Evolutionary conservation across 1,284 basidiomycete species (phyloP).

Genomic region (Irpex sp.): DNA sequence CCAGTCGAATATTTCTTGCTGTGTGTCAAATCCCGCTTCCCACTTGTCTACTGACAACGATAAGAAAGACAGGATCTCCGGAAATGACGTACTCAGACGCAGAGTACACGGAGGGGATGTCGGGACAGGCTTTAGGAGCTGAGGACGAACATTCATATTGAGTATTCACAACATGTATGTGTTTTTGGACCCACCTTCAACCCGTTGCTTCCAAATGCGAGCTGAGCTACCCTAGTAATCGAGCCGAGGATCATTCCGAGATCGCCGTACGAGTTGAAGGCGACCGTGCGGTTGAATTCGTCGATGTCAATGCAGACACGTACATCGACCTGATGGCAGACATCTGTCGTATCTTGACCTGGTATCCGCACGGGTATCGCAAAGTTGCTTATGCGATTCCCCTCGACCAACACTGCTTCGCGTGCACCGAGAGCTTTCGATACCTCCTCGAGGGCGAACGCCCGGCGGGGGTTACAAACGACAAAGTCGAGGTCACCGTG

Average conservation of each 20-base stretch:
- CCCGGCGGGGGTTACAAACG: conserved; percentile 38
- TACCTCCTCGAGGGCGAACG: conserved; percentile 38
- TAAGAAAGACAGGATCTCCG: conserved; percentile 50
- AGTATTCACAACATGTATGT: not conserved
- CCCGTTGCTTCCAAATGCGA: conserved; percentile 49
- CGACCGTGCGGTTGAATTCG: conserved; percentile 45
- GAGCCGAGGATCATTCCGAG: conserved; percentile 63
- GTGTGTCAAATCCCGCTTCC: conserved; percentile 49
- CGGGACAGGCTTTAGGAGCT: conserved; percentile 21
- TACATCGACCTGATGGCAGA: conserved; percentile 57
- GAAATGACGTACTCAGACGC: conserved; percentile 34
- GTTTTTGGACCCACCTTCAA: conserved; percentile 45
- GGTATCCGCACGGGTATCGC: conserved; percentile 41
- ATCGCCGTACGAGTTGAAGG: conserved; percentile 65
- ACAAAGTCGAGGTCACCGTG: conserved; percentile 68
- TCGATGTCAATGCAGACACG: conserved; percentile 48
- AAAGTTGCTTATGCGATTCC: conserved; percentile 58
- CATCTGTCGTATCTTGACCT: conserved; percentile 17
- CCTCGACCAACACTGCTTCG: conserved; percentile 42
- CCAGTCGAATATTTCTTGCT: conserved; percentile 55
- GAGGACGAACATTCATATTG: not conserved
- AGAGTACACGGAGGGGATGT: conserved; percentile 27
- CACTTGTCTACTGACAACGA: conserved; percentile 50
- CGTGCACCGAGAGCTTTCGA: conserved; percentile 44
- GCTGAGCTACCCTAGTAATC: conserved; percentile 45